A percentile compares a stretch with the other conserved stretches of the same genome.
phyloP scores from a whole-genome alignment of 768 basidiomycete species.

The Fomitopsis serialis region DNA sequence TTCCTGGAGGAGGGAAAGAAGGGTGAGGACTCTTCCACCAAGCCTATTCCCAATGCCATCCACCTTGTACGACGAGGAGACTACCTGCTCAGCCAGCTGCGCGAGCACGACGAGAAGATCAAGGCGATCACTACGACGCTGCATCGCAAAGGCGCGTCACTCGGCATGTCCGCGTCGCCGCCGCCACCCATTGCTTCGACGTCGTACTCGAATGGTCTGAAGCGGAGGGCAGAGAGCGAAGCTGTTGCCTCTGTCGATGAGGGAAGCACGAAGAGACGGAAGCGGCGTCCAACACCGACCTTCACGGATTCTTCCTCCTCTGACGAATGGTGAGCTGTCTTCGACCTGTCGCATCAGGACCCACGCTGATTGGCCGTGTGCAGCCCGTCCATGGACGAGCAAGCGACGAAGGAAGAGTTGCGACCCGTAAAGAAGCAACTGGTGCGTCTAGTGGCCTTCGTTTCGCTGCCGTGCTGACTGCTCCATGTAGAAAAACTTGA shows the following conservation, averaged over 20 bases:
- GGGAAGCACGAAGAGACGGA: conserved; percentile 64
- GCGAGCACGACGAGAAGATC: conserved; percentile 87
- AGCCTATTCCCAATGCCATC: conserved; percentile 95
- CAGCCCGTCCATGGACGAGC: conserved; percentile 95
- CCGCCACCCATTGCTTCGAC: conserved; percentile 72
- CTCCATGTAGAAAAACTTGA: conserved; percentile 78
- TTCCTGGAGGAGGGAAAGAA: conserved; percentile 98
- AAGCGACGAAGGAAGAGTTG: conserved; percentile 86
- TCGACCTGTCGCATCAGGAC: background rate
- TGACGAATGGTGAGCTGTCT: conserved; percentile 77
- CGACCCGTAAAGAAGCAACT: conserved; percentile 96
- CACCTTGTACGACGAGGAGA: conserved; percentile 97
- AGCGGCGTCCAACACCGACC: conserved; percentile 91
- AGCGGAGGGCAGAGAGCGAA: conserved; percentile 82
- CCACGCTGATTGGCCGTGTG: conserved; percentile 3
- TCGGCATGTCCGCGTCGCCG: conserved; percentile 71
- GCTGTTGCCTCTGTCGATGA: conserved; percentile 73
- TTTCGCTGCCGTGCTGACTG: background rate
- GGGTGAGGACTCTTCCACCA: conserved; percentile 74
- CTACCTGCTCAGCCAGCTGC: conserved; percentile 79
- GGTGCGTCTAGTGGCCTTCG: conserved; percentile 38
- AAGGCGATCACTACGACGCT: conserved; percentile 82
- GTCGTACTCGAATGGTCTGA: conserved; percentile 52
- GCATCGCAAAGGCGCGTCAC: conserved; percentile 57
- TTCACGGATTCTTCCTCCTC: conserved; percentile 94